Conservation (phyloP, 2,329 filamentous ascomycete species). For the Botrytis tulipae region DNA sequence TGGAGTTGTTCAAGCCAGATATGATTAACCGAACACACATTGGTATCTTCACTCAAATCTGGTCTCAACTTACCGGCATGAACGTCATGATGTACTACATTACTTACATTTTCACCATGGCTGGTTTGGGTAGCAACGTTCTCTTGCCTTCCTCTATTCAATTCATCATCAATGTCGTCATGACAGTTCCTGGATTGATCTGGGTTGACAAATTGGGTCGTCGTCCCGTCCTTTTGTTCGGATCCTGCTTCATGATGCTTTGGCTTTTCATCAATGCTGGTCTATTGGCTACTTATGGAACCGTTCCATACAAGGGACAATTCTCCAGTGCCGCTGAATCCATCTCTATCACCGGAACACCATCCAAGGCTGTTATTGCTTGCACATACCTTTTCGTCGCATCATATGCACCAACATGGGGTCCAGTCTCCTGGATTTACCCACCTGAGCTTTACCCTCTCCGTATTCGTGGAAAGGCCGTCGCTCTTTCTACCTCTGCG, state of each 20-base stretch:
- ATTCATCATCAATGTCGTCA: conserved; percentile 76
- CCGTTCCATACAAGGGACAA: conserved; percentile 40
- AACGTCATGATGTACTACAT: conserved; percentile 64
- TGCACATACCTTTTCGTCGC: conserved; percentile 65
- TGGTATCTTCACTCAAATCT: conserved; percentile 71
- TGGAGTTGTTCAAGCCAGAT: conserved; percentile 69
- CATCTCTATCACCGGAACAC: conserved; percentile 47
- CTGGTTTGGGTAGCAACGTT: conserved; percentile 58
- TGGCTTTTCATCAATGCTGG: conserved; percentile 49
- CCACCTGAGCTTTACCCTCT: conserved; percentile 51
- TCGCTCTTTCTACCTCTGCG: conserved; percentile 51
- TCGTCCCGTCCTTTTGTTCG: conserved; percentile 63
- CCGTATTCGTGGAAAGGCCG: conserved; percentile 51
- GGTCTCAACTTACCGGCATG: conserved; percentile 75
- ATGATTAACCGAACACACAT: conserved; percentile 74
- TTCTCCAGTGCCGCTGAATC: conserved; percentile 44
- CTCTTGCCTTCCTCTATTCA: conserved; percentile 68
- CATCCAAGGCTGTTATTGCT: conserved; percentile 60
- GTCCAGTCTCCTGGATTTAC: conserved; percentile 50
- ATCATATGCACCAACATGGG: conserved; percentile 51
- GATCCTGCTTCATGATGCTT: conserved; percentile 41
- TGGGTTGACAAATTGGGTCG: conserved; percentile 77
- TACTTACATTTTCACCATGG: conserved; percentile 68
- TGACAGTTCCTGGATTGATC: conserved; percentile 73
- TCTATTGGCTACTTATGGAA: conserved; percentile 46